A percentile compares a stretch with the other conserved stretches of the same genome.
Conservation (phyloP, 345 rosid species). For the Sonneratia alba region DNA sequence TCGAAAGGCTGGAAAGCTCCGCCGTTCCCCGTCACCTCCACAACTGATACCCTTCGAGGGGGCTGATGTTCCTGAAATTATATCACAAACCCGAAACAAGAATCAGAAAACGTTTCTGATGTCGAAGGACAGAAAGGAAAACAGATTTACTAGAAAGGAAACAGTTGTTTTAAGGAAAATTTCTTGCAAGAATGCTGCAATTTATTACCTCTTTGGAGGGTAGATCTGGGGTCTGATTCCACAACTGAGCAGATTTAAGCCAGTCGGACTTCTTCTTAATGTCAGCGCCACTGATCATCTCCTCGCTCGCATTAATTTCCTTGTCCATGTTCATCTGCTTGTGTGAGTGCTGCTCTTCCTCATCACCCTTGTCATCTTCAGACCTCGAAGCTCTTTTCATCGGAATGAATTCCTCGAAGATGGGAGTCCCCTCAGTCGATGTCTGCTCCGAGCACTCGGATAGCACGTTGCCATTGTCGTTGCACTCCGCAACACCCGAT, state of each 20-base stretch:
- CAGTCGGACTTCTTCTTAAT: constrained; percentile 79
- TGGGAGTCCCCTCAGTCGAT: constrained; percentile 48
- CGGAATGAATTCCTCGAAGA: constrained; percentile 76
- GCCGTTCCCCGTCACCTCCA: constrained; percentile 56
- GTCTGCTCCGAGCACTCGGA: constrained; percentile 86
- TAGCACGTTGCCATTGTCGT: constrained; percentile 36
- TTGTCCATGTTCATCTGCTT: constrained; percentile 16
- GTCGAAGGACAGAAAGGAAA: background rate
- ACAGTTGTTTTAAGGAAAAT: too few relatives aligned
- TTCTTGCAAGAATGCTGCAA: background rate
- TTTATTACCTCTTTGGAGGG: constrained; percentile 27
- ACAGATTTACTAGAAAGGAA: background rate
- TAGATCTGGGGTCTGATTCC: constrained; percentile 73
- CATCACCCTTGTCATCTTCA: constrained; percentile 21
- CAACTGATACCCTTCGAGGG: constrained; percentile 37
- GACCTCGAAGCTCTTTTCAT: constrained; percentile 31
- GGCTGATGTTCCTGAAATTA: constrained; percentile 11
- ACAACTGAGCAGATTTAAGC: constrained; percentile 95
- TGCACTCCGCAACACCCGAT: too few relatives aligned
- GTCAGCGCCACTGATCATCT: constrained; percentile 10
- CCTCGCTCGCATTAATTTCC: constrained; percentile 9
- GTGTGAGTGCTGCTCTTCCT: constrained; percentile 29
- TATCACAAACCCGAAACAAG: background rate
- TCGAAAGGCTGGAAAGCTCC: constrained; percentile 84
- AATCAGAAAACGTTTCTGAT: background rate